Evolutionary conservation across 495 filamentous ascomycete genomes (phyloP).

Genomic region (Penicillium ochrochloron): DNA sequence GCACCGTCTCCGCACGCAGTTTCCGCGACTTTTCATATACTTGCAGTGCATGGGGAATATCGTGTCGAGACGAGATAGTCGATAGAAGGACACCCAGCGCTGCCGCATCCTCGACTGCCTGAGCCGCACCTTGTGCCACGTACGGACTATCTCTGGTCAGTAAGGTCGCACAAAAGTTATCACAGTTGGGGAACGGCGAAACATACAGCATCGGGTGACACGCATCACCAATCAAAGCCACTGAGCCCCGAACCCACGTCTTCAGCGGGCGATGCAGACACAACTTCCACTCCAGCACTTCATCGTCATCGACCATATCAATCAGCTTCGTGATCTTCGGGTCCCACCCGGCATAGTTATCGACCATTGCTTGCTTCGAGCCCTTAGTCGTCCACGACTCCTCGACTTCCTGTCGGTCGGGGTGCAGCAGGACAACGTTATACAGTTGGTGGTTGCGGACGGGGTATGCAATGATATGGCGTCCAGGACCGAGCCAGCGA

Average conservation of each 20-base stretch:
- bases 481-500: conserved; percentile 48
- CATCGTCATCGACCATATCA: conserved; percentile 48
- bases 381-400: conserved; percentile 51
- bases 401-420: conserved; percentile 41
- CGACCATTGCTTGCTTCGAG: conserved; percentile 47
- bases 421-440: conserved; percentile 50
- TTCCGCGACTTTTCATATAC: conserved; percentile 56
- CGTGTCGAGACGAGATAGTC: conserved; percentile 39
- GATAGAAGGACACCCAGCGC: conserved; percentile 55
- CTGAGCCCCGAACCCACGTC: conserved; percentile 59
- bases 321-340: conserved; percentile 41
- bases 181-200: background rate
- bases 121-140: conserved; percentile 57
- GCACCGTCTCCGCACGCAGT: conserved; percentile 53
- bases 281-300: conserved; percentile 68
- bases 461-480: conserved; percentile 52
- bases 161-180: conserved; percentile 14
- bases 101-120: conserved; percentile 59
- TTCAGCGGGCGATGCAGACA: conserved; percentile 60
- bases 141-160: conserved; percentile 38
- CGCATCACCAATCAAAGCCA: conserved; percentile 69
- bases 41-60: conserved; percentile 48
- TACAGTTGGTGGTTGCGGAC: conserved; percentile 49
- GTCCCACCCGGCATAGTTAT: conserved; percentile 49
- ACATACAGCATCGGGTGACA: conserved; percentile 67